Percentiles rank a stretch among this genome's conserved stretches.
These are phyloP conservation scores for Taphrina confusa DNA, from an alignment of 1,139 yeast species.

Conservation along the genomic window DNA sequence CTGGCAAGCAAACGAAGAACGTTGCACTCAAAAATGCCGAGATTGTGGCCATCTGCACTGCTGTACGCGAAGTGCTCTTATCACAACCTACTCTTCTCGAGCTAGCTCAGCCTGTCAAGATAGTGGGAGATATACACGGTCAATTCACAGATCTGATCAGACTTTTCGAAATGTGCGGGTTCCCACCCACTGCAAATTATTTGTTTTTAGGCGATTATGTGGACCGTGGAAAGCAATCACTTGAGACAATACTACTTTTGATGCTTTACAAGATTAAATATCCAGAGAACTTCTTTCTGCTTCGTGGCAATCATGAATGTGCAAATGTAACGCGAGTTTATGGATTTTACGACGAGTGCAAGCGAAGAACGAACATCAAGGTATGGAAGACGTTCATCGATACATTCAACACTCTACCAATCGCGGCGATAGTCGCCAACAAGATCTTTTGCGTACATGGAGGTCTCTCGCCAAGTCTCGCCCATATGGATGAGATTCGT, in stretches of 20 bases:
- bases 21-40: conserved; percentile 86
- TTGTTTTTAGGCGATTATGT: conserved; percentile 93
- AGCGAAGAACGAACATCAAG: conserved; percentile 84
- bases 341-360: conserved; percentile 97
- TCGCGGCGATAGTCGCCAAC: conserved; percentile 93
- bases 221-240: conserved; percentile 91
- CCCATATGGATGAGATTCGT: conserved; percentile 87
- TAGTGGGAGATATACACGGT: conserved; percentile 97
- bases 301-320: conserved; percentile 95
- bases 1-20: conserved; percentile 86
- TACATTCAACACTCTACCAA: conserved; percentile 89
- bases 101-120: conserved; percentile 91
- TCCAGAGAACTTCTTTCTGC: conserved; percentile 89
- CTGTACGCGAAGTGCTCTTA: conserved; percentile 82
- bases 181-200: conserved; percentile 94
- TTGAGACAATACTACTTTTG: conserved; percentile 82
- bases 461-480: conserved; percentile 87
- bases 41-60: conserved; percentile 79
- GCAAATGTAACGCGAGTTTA: conserved; percentile 89
- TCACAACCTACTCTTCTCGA: conserved; percentile 88
- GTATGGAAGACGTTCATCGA: conserved; percentile 93
- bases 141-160: conserved; percentile 90
- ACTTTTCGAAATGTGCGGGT: conserved; percentile 92
- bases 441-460: conserved; percentile 98
- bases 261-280: conserved; percentile 91